A percentile compares a stretch with the other conserved stretches of the same genome.
Conservation (phyloP, 352 stramenopile genomes). For the Pythium volutum region DNA sequence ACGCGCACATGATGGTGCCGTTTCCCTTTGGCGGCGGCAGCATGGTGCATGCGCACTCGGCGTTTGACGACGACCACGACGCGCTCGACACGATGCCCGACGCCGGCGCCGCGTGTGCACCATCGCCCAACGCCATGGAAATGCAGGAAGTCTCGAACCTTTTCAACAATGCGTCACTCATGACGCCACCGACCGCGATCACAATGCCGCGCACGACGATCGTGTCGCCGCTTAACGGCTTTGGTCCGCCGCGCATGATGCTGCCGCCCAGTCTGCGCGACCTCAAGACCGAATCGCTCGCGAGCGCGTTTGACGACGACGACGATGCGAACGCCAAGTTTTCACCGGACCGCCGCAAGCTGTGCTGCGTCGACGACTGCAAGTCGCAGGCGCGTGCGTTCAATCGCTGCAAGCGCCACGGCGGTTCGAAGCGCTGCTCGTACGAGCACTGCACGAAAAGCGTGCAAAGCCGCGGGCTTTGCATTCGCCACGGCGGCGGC, state of each 20-base stretch:
- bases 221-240: conserved; percentile 25
- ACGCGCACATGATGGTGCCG: conserved; percentile 24
- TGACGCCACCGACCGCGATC: conserved; percentile 27
- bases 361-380: conserved; percentile 73
- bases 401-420: conserved; percentile 83
- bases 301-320: conserved; percentile 18
- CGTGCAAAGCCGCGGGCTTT: conserved; percentile 65
- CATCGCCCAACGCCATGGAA: conserved; percentile 13
- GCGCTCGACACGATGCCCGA: conserved; percentile 13
- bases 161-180: conserved; percentile 24
- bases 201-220: conserved; percentile 24
- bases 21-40: conserved; percentile 16
- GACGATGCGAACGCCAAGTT: conserved; percentile 34
- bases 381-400: conserved; percentile 79
- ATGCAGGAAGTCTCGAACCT: conserved; percentile 25
- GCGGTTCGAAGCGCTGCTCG: conserved; percentile 81
- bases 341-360: conserved; percentile 64
- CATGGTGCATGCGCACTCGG: background rate
- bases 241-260: conserved; percentile 14
- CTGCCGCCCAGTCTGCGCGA: conserved; percentile 18
- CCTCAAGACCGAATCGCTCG: conserved; percentile 15
- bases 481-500: conserved; percentile 68
- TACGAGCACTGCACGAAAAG: conserved; percentile 71
- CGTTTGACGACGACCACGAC: conserved; percentile 23
- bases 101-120: background rate